These are phyloP conservation scores for Aschersonia sp. DNA, from an alignment of 2,329 filamentous ascomycete genomes.

Conservation along the genomic window DNA sequence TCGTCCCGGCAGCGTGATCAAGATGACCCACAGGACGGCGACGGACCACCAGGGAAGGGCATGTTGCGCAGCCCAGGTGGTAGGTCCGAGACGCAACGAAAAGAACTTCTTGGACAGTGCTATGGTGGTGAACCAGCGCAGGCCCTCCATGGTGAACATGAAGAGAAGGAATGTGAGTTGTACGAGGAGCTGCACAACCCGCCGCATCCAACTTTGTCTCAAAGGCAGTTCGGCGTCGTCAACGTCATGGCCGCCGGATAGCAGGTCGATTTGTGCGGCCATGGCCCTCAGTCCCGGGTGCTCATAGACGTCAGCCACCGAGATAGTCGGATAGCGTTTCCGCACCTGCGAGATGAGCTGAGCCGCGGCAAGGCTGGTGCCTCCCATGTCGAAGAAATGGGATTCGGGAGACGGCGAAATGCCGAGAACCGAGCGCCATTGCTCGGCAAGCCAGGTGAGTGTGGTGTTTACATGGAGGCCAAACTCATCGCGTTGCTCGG, in stretches of 20 bases:
- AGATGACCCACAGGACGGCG: slow-evolving; percentile 4
- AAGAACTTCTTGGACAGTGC: slow-evolving; percentile 6
- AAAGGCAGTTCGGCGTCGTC: background rate
- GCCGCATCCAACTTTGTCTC: background rate
- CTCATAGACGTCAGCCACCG: slow-evolving; percentile 10
- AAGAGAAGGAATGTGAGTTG: slow-evolving; percentile 5
- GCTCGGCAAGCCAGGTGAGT: slow-evolving; percentile 7
- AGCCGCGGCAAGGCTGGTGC: slow-evolving; percentile 9
- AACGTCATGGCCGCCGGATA: slow-evolving; percentile 1
- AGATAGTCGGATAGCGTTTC: slow-evolving; percentile 6
- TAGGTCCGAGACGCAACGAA: background rate
- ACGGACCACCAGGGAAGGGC: slow-evolving; percentile 6
- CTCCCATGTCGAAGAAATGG: slow-evolving; percentile 10
- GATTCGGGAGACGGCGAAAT: slow-evolving; percentile 3
- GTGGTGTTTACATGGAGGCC: background rate
- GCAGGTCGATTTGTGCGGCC: slow-evolving; percentile 6
- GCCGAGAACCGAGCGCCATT: slow-evolving; percentile 9
- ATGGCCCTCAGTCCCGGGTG: slow-evolving; percentile 6
- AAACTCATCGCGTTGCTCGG: background rate
- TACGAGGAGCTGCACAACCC: background rate
- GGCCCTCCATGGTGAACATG: slow-evolving; percentile 5
- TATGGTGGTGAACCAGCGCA: slow-evolving; percentile 5
- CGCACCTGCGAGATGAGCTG: slow-evolving; percentile 10
- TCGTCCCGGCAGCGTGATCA: slow-evolving; percentile 6
- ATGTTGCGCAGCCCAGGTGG: slow-evolving; percentile 5